Evolutionary conservation across 202 grass and related monocot genomes (phyloP).

Genomic region (Carex sylvatica): DNA sequence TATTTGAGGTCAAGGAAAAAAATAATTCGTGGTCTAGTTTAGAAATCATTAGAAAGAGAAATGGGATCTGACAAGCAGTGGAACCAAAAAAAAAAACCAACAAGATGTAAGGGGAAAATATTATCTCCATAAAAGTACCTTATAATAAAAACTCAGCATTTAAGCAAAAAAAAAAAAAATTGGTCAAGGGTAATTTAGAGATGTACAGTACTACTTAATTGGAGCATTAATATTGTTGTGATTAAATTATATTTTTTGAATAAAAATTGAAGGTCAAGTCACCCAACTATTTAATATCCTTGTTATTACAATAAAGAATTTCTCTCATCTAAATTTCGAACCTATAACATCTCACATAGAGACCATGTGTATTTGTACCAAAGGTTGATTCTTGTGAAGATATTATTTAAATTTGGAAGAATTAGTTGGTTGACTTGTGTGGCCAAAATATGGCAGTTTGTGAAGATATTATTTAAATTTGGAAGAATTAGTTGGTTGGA

Average conservation of each 20-base stretch:
- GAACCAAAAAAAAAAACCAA: not conserved
- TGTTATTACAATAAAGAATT: too few relatives aligned
- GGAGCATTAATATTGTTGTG: not conserved
- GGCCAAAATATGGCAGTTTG: not conserved
- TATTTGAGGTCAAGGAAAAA: not conserved
- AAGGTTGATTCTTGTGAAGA: not conserved
- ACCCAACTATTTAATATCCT: too few relatives aligned
- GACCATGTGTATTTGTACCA: too few relatives aligned
- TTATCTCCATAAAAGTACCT: not conserved
- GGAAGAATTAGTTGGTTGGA: conserved; percentile 9
- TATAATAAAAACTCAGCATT: not conserved
- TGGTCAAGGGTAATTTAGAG: too few relatives aligned
- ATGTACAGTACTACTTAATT: not conserved
- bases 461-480: not conserved
- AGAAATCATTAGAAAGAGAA: not conserved
- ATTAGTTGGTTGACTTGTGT: conserved; percentile 20
- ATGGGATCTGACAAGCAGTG: not conserved
- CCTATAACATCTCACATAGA: too few relatives aligned
- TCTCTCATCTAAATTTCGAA: too few relatives aligned
- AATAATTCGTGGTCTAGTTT: not conserved
- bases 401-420: not conserved
- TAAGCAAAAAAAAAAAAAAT: not conserved
- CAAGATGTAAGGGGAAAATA: not conserved
- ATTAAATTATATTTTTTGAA: too few relatives aligned
- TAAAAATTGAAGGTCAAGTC: too few relatives aligned